These are phyloP conservation scores for Hypoxylon perforatum DNA, from an alignment of 495 filamentous ascomycete genomes.

Conservation along the genomic window DNA sequence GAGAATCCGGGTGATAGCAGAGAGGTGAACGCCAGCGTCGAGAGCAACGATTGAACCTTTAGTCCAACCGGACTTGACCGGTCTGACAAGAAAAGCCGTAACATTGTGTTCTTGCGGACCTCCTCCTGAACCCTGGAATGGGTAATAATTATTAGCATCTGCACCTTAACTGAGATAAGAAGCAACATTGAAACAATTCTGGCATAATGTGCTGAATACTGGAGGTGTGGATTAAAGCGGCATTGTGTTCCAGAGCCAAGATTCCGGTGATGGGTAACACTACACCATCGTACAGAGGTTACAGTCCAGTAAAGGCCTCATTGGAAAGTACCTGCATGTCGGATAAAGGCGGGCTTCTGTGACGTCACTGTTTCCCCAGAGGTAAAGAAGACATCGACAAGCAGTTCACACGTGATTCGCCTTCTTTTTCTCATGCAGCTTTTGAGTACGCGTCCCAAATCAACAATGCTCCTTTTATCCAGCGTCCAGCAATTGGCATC, in stretches of 20 bases:
- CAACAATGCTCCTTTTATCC: not conserved
- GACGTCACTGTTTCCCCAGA: slow-evolving; percentile 28
- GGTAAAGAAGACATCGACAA: slow-evolving; percentile 20
- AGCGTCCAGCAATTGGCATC: not conserved
- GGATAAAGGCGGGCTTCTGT: slow-evolving; percentile 16
- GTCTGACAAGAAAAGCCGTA: slow-evolving; percentile 89
- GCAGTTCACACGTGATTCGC: slow-evolving; percentile 31
- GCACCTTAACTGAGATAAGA: not conserved
- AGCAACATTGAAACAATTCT: not conserved
- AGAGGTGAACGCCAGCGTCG: slow-evolving; percentile 90
- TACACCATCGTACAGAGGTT: too few species aligned
- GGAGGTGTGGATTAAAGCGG: not conserved
- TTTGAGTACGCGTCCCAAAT: not conserved
- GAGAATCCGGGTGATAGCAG: slow-evolving; percentile 81
- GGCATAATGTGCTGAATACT: not conserved
- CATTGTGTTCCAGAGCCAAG: not conserved
- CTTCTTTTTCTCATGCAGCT: slow-evolving; percentile 5
- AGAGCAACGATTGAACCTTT: slow-evolving; percentile 86
- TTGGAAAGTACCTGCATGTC: not conserved
- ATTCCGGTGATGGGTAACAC: not conserved
- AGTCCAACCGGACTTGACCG: slow-evolving; percentile 78
- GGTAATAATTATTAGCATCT: slow-evolving; percentile 42
- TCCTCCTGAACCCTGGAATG: slow-evolving; percentile 82
- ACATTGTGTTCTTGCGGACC: slow-evolving; percentile 90
- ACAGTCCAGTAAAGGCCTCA: too few species aligned